Base-by-base conservation (phyloP, 331 rosid species). In the Malus hybrid region DNA sequence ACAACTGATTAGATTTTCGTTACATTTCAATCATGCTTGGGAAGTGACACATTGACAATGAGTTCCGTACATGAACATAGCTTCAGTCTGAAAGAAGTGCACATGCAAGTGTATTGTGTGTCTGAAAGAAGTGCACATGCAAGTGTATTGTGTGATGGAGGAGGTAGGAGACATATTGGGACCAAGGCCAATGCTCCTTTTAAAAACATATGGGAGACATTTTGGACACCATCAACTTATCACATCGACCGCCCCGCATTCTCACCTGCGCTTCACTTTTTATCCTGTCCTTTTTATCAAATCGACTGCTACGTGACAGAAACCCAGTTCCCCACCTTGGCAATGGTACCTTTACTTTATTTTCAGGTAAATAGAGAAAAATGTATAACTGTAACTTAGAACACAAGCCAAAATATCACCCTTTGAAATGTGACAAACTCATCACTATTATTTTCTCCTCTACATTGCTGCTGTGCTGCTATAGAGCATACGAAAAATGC, bases 181-280 rank as follows among this genome's bases (percentile, higher is more conserved):
- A 20, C 87, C 18, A 26, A 48, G 77, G 73, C 81, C 82, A 44
- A 80, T 52, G 79, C 80, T 72, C 50, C 5, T 60, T 72, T 75
- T 73, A 11, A 57, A 42, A 62, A 69, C 19, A 77, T 72, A 66
- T 44, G 56, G 85, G 91, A 79, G 85, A 83, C 89, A 83, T 29
- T 62, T 62, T 55, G 73, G 79, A 77, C 88, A 66, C 13, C 22
- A 53, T 53, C 22, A 55, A 44, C 5, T 52, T 64, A 69, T 82
- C 79, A 71, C 71, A 61, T 80, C 74, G 62, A 73, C 73, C 76
- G 42, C 67, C 71, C 77, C 75, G 76, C 76, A 72, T 71, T 73
- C 76, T 75, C 84, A 72, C 77, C 77, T 75, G 77, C 84, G 70
- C 80, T 63, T 78, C 82, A 60, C 66, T 64, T 70, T 79, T 65